Evolutionary conservation across 2,329 filamentous ascomycete species (phyloP), one percentile per base, ranked within the genome.

Genomic region (Talaromyces verruculosus): DNA sequence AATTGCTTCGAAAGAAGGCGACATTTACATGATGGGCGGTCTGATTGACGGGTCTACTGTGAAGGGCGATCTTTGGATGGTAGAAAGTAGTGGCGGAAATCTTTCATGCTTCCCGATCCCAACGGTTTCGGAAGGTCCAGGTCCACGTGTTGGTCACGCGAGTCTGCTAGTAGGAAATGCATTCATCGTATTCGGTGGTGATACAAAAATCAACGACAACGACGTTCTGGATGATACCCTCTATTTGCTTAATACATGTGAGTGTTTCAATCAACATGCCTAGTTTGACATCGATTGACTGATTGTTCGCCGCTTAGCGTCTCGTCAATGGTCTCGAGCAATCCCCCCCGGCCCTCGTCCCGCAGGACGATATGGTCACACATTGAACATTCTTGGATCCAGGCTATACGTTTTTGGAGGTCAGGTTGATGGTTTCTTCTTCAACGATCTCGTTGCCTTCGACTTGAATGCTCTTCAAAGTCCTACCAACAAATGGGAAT

Each of bases 321-420:
- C 95, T 65, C 91, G 95, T 73, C 95, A 99, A 83, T 99, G 95
- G 95, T 98, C 96, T 65, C 87, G 93, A 77, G 93, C 95, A 49
- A 85, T 97, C 55, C 95, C 96, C 6, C 89, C 92, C 13, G 93
- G 93, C 1, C 87, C 91, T 43, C 87, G 93, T 66, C 95, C 95
- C 1, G 88, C 92, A 5, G 95, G 95, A 59, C 90, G 95, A 71
- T 99, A 99, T 72, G 95, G 96, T 5, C 95, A 99, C 77, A 96
- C 95, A 0, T 80, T 99, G 68, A 99, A 98, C 75, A 98, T 99
- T 47, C 82, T 99, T 1, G 94, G 94, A 30, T 98, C 95, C 67
- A 98, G 96, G 76, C 94, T 99, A 51, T 99, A 92, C 80, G 91
- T 99, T 35, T 99, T 99, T 76, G 95, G 95, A 75, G 95, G 95